These are phyloP conservation scores for Fragaria nilgerrensis DNA, from an alignment of 306 rosid genomes.

Conservation along the genomic window DNA sequence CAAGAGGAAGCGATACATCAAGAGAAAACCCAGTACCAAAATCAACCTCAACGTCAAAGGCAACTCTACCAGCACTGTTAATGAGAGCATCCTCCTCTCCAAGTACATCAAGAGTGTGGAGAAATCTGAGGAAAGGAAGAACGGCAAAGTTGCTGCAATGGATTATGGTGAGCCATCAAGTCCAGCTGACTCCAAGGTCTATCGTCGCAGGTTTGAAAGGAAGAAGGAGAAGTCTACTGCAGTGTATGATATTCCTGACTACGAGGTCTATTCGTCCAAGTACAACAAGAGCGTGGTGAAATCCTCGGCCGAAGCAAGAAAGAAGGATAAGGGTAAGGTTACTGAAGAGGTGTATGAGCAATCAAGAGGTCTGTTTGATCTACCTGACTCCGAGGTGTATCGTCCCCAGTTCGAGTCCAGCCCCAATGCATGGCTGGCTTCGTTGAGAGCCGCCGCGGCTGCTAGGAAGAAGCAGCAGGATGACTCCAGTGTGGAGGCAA, in stretches of 20 bases:
- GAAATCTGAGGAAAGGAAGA: not conserved
- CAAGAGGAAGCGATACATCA: conserved; percentile 45
- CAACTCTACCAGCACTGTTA: not conserved
- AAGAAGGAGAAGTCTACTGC: not conserved
- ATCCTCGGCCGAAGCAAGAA: not conserved
- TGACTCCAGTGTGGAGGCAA: not conserved
- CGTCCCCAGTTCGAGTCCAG: not conserved
- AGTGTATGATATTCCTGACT: not conserved
- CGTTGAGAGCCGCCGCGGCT: not conserved
- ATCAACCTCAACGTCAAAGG: not conserved
- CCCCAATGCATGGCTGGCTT: not conserved
- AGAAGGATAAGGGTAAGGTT: not conserved
- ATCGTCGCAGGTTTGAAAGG: not conserved
- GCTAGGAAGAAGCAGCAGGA: not conserved
- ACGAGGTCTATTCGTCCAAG: not conserved
- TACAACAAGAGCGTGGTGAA: conserved; percentile 38
- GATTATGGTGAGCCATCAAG: not conserved
- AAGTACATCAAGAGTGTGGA: conserved; percentile 45
- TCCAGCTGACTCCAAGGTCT: not conserved
- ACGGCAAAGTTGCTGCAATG: not conserved
- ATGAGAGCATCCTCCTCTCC: conserved; percentile 34
- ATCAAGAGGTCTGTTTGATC: not conserved
- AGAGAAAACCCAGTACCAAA: conserved; percentile 25
- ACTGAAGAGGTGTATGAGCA: not conserved
- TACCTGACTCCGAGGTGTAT: not conserved